Percentiles rank a stretch among this genome's conserved stretches.
phyloP scores from a whole-genome alignment of 192 early-diverging fungal species.

The Nowakowskiella sp. region DNA sequence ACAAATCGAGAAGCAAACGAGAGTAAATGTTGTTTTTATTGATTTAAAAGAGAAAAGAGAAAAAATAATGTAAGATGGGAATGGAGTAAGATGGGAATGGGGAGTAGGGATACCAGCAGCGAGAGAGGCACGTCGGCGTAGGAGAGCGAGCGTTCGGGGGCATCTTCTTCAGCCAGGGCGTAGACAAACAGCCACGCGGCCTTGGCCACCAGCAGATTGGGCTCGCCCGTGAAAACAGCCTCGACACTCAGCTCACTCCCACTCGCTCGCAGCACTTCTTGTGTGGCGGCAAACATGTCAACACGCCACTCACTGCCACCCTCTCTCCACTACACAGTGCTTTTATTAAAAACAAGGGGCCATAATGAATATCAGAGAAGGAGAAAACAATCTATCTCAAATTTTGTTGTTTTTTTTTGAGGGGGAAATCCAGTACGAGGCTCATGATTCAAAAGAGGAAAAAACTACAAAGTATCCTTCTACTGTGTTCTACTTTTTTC shows the following conservation, averaged over 20 bases:
- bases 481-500: too few species aligned
- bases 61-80: neutral
- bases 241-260: conserved; percentile 52
- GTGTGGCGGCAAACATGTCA: too few species aligned
- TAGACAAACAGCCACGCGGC: conserved; percentile 62
- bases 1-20: conserved; percentile 6
- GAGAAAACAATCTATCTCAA: too few species aligned
- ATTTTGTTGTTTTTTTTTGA: too few species aligned
- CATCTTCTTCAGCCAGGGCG: conserved; percentile 47
- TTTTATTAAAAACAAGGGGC: too few species aligned
- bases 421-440: too few species aligned
- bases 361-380: too few species aligned
- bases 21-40: neutral
- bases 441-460: too few species aligned
- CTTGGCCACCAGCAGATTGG: conserved; percentile 61
- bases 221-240: conserved; percentile 50
- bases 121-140: neutral
- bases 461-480: too few species aligned
- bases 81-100: conserved; percentile 2
- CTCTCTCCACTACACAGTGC: too few species aligned
- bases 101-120: conserved; percentile 1
- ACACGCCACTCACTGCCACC: too few species aligned
- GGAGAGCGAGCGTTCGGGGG: neutral
- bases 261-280: conserved; percentile 54
- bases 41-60: conserved; percentile 5